Percentiles rank a stretch among this genome's conserved stretches.
phyloP scores from a whole-genome alignment of 805 yeast species.

The Candida manassasensis region DNA sequence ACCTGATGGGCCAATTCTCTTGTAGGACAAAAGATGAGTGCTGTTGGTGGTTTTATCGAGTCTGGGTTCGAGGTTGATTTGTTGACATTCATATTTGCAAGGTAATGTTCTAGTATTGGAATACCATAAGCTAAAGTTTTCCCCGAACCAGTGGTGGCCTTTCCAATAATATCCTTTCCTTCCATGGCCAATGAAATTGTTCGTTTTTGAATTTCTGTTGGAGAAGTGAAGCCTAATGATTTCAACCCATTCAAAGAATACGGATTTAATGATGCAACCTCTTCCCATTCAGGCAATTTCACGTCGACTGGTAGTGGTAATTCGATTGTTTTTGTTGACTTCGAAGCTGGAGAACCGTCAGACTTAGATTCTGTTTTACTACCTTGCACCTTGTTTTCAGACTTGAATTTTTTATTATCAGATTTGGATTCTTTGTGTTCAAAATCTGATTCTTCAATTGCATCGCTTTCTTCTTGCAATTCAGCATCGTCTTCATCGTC shows the following conservation, averaged over 20 bases:
- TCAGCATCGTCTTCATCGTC: slow-evolving; percentile 18
- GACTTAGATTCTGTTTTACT: not conserved
- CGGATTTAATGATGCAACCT: slow-evolving; percentile 45
- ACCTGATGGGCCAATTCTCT: slow-evolving; percentile 96
- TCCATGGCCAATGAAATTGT: slow-evolving; percentile 70
- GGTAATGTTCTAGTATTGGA: slow-evolving; percentile 73
- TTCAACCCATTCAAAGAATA: slow-evolving; percentile 60
- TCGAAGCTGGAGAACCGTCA: not conserved
- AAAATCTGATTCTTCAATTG: slow-evolving; percentile 13
- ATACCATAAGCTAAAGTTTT: slow-evolving; percentile 94
- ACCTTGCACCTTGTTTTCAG: slow-evolving; percentile 4
- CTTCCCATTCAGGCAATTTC: slow-evolving; percentile 60
- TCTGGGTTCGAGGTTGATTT: slow-evolving; percentile 15
- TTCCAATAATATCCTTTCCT: slow-evolving; percentile 85
- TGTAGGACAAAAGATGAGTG: slow-evolving; percentile 87
- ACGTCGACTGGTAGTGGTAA: slow-evolving; percentile 30
- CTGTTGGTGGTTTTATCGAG: slow-evolving; percentile 49
- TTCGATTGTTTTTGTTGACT: slow-evolving; percentile 12
- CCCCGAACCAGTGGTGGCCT: slow-evolving; percentile 97
- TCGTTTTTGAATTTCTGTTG: slow-evolving; percentile 79
- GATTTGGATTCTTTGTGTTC: slow-evolving; percentile 13
- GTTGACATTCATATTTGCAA: slow-evolving; percentile 20
- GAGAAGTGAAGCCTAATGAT: slow-evolving; percentile 53
- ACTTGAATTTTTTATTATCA: slow-evolving; percentile 1
- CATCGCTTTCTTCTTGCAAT: slow-evolving; percentile 14